A percentile compares a stretch with the other conserved stretches of the same genome.
Conservation (phyloP, 2,329 filamentous ascomycete species). For the Fusarium protoensiforme region DNA sequence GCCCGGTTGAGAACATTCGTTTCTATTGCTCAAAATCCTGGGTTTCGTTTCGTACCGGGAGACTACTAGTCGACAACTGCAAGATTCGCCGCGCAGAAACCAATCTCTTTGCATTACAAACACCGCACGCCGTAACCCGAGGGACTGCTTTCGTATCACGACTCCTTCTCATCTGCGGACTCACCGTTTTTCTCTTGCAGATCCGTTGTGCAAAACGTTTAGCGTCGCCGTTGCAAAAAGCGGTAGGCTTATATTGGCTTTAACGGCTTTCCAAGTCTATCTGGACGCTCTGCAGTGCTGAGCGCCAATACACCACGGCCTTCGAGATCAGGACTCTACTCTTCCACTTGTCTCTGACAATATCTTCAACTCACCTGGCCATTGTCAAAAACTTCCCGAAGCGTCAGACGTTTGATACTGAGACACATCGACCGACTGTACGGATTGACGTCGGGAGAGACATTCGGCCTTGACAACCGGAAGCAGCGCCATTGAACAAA, state of each 20-base stretch:
- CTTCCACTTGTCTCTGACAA: conserved; percentile 6
- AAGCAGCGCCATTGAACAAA: conserved; percentile 32
- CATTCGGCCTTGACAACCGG: conserved; percentile 14
- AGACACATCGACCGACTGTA: conserved; percentile 34
- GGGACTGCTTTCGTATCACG: conserved; percentile 25
- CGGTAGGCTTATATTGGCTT: conserved; percentile 17
- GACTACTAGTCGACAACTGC: background rate
- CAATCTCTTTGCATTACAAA: conserved; percentile 14
- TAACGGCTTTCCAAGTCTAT: conserved; percentile 25
- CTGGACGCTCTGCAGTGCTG: conserved; percentile 13
- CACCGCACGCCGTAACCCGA: conserved; percentile 9
- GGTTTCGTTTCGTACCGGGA: conserved; percentile 2
- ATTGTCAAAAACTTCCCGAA: conserved; percentile 14
- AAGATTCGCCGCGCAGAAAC: background rate
- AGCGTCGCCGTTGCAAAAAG: conserved; percentile 17
- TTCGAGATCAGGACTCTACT: background rate
- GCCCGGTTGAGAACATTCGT: conserved; percentile 36
- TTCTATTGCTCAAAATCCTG: conserved; percentile 14
- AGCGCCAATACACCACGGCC: conserved; percentile 9
- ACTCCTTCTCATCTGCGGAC: background rate
- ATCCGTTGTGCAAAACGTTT: conserved; percentile 21
- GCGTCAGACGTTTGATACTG: conserved; percentile 35
- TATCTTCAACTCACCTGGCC: conserved; percentile 21
- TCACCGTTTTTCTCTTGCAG: conserved; percentile 7
- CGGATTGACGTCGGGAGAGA: conserved; percentile 11